Evolutionary conservation across 129 eudicot genomes (phyloP), one percentile per base, ranked within the genome.

Genomic region (Smallanthus sonchifolius): DNA sequence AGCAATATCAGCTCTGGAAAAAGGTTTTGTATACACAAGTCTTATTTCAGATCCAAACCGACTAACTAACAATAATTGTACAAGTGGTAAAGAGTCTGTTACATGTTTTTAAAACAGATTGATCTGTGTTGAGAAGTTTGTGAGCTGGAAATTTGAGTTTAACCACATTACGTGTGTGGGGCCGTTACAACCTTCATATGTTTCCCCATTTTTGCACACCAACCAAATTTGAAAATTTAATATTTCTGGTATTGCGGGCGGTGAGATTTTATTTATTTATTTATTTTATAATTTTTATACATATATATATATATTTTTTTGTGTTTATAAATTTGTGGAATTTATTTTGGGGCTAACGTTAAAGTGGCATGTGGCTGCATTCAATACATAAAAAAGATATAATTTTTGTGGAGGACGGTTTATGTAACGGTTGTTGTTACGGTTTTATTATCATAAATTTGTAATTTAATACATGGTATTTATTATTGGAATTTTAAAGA

Each of bases 171-270:
- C 49, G 39, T 60, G 28, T 65, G 81, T 75, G 77, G 72, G 81
- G 42, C 72, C 78, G 4, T 24, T 16, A 51, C 67, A 61, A 73
- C 75, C 70, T 81, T 74, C 81, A 57, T 70, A 56, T 71, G 78
- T 81, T 81, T 67, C 59, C 9, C 37, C 45, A 40, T 24, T 75
- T 71, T 75, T 82, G 64, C 56, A 77, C 87, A 80, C 85, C 87
- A 84, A 80, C 70, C 77, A 68, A 70, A 74, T 79, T 85, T 82
- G 67, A 85, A 85, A 77, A 49, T 71, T 70, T 78, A 37, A 71
- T 71, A 78, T 63, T 78, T 52, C 42, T 79, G 83, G 68, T 64
- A 4, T 72, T 64, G 78, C 65, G 44, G 74, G 78, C 78, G 74
- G 68, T 79, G 57, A 30, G 17, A 52, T 19, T 9, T 52, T 14